These are phyloP conservation scores for Corrigiola litoralis DNA, from an alignment of 179 eudicot genomes.

Conservation along the genomic window DNA sequence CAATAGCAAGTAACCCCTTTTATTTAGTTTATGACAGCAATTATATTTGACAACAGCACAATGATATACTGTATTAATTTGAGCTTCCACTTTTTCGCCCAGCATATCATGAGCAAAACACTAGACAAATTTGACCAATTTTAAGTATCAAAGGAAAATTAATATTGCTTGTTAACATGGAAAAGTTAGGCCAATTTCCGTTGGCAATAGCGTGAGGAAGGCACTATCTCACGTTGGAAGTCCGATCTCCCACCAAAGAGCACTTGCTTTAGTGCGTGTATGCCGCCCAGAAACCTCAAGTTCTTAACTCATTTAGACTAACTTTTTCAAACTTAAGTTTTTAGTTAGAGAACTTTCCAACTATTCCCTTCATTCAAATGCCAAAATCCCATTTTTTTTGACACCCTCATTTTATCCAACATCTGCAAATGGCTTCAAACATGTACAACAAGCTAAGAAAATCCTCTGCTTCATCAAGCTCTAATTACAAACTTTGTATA, in stretches of 20 bases:
- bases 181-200: slow-evolving; percentile 31
- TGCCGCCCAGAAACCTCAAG: slow-evolving; percentile 24
- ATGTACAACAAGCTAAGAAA: slow-evolving; percentile 42
- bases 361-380: neutral
- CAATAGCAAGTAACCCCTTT: neutral
- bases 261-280: slow-evolving; percentile 51
- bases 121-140: slow-evolving; percentile 1
- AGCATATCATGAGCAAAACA: slow-evolving; percentile 2
- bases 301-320: slow-evolving; percentile 1
- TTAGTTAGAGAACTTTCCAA: slow-evolving; percentile 1
- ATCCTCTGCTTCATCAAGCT: slow-evolving; percentile 30
- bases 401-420: too few species aligned
- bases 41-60: too few species aligned
- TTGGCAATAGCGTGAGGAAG: slow-evolving; percentile 24
- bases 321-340: slow-evolving; percentile 18
- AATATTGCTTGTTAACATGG: slow-evolving; percentile 16
- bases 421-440: slow-evolving; percentile 58
- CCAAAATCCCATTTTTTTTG: neutral
- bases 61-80: neutral
- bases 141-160: too few species aligned
- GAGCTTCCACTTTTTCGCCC: neutral
- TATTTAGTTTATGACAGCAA: neutral
- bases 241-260: slow-evolving; percentile 9
- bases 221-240: slow-evolving; percentile 23
- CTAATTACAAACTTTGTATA: slow-evolving; percentile 53